Conservation (phyloP, 2,329 filamentous ascomycete species). For the Fusarium sp. region DNA sequence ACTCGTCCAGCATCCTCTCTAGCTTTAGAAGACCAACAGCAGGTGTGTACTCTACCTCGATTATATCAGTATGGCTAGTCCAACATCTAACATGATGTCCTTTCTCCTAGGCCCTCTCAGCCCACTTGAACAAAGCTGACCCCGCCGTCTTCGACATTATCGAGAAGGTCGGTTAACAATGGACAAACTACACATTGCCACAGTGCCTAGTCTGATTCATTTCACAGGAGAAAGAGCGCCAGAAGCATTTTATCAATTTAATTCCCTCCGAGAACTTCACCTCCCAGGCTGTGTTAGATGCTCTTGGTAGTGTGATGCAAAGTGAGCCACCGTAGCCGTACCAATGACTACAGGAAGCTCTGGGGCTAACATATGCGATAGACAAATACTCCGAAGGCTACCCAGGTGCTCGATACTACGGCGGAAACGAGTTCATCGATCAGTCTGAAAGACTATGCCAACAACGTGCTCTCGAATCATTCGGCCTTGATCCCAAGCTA, state of each 20-base stretch:
- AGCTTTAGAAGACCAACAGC: conserved; percentile 69
- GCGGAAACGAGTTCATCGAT: conserved; percentile 96
- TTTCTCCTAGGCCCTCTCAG: conserved; percentile 78
- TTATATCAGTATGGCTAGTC: conserved; percentile 19
- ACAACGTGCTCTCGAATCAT: conserved; percentile 87
- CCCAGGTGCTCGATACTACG: conserved; percentile 95
- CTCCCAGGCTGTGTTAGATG: conserved; percentile 91
- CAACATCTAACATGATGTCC: conserved; percentile 31
- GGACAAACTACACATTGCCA: background rate
- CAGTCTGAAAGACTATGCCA: conserved; percentile 91
- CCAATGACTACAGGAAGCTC: background rate
- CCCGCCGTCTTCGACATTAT: conserved; percentile 89
- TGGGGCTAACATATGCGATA: conserved; percentile 50
- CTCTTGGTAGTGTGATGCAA: conserved; percentile 93
- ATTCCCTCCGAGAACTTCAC: conserved; percentile 98
- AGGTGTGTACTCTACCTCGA: conserved; percentile 58
- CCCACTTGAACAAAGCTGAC: conserved; percentile 85
- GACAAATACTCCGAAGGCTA: conserved; percentile 99
- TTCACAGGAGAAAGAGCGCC: conserved; percentile 87
- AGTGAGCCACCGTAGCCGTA: conserved; percentile 66
- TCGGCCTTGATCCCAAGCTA: conserved; percentile 83
- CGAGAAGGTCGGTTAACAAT: conserved; percentile 75
- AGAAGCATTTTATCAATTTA: conserved; percentile 98
- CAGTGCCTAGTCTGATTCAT: conserved; percentile 1
- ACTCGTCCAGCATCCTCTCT: conserved; percentile 60